A percentile compares a stretch with the other conserved stretches of the same genome.
Conservation (phyloP, 2,329 filamentous ascomycete species). For the Penicillium sp. region DNA sequence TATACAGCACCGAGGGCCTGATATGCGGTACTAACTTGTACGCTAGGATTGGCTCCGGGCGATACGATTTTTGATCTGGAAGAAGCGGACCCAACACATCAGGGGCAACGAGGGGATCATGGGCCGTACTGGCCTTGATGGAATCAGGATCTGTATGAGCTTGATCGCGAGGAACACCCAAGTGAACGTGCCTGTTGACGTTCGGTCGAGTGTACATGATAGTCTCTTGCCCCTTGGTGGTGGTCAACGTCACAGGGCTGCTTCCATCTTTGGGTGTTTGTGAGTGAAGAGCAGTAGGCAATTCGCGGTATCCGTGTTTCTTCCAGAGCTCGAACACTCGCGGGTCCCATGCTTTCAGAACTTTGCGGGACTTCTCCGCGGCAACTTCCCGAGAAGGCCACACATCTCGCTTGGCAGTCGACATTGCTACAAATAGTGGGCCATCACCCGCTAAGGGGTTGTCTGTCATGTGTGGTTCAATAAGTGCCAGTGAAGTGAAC, state of each 20-base stretch:
- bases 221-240: slow-evolving; percentile 12
- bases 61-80: slow-evolving; percentile 4
- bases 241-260: slow-evolving; percentile 1
- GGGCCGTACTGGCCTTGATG: neutral
- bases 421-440: neutral
- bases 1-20: slow-evolving; percentile 23
- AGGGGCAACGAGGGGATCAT: slow-evolving; percentile 4
- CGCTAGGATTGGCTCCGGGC: slow-evolving; percentile 3
- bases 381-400: slow-evolving; percentile 6
- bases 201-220: slow-evolving; percentile 10
- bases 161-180: neutral
- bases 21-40: slow-evolving; percentile 8
- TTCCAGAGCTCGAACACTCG: slow-evolving; percentile 10
- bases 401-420: slow-evolving; percentile 7
- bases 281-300: neutral
- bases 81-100: slow-evolving; percentile 4
- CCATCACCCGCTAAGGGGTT: slow-evolving; percentile 3
- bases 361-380: neutral
- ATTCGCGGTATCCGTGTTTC: slow-evolving; percentile 4
- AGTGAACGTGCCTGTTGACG: neutral
- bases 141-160: neutral
- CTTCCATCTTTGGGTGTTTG: neutral
- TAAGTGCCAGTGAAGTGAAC: slow-evolving; percentile 2
- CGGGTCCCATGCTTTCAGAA: slow-evolving; percentile 7
- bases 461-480: neutral